phyloP scores from a whole-genome alignment of 208 protist genomes.

The Leishmania arabica region DNA sequence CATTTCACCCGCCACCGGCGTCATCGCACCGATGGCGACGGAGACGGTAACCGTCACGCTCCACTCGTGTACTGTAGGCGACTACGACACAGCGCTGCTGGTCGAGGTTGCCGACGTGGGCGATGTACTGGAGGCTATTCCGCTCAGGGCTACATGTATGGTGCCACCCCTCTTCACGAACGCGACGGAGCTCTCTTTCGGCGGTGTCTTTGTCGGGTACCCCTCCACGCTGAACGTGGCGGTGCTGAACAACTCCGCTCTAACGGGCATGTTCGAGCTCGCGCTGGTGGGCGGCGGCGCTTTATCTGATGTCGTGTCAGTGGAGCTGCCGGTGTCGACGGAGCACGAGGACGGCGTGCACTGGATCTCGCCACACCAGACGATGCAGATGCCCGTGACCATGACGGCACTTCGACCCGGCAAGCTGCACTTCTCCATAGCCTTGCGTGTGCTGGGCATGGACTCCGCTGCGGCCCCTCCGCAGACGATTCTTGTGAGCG shows the following conservation, averaged over 20 bases:
- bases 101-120: conserved; percentile 95
- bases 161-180: conserved; percentile 84
- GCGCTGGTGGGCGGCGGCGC: conserved; percentile 61
- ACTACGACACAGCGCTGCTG: conserved; percentile 83
- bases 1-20: conserved; percentile 68
- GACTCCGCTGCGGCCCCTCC: conserved; percentile 30
- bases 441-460: conserved; percentile 77
- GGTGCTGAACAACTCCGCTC: conserved; percentile 90
- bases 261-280: conserved; percentile 94
- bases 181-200: conserved; percentile 79
- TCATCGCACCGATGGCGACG: conserved; percentile 61
- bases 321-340: conserved; percentile 24
- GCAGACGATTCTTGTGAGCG: conserved; percentile 68
- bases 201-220: conserved; percentile 91
- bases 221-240: conserved; percentile 85
- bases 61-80: conserved; percentile 71
- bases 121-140: conserved; percentile 82
- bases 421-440: conserved; percentile 77
- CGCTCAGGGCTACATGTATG: conserved; percentile 83
- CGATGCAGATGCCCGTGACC: conserved; percentile 69
- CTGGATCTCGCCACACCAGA: conserved; percentile 42
- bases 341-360: conserved; percentile 33
- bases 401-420: conserved; percentile 82
- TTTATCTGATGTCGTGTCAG: conserved; percentile 28
- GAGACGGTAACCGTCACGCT: conserved; percentile 81